Conservation (phyloP, 371 early-diverging fungal species). For the Syncephalastrum sp. region DNA sequence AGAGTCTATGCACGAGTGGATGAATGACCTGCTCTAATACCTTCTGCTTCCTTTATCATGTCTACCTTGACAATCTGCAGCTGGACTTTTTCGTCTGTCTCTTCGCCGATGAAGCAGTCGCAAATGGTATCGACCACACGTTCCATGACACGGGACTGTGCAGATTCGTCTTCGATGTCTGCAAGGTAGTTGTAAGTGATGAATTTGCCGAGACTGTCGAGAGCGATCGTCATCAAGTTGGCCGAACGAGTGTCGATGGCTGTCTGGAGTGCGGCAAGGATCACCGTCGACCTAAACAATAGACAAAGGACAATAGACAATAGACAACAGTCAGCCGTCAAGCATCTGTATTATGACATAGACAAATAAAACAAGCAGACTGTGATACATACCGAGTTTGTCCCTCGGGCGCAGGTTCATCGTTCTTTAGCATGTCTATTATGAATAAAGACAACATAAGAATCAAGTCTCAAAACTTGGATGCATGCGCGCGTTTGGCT, state of each 20-base stretch:
- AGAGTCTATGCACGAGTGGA: constrained; percentile 63
- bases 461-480: too few species aligned
- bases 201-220: constrained; percentile 76
- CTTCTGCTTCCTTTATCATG: not conserved
- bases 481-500: not conserved
- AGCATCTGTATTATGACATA: not conserved
- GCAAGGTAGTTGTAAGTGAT: constrained; percentile 71
- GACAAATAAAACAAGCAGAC: constrained; percentile 14
- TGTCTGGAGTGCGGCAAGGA: constrained; percentile 60
- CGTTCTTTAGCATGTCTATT: constrained; percentile 35
- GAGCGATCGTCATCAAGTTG: constrained; percentile 53
- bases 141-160: constrained; percentile 50
- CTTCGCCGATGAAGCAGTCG: constrained; percentile 65
- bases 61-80: constrained; percentile 71
- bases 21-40: constrained; percentile 22
- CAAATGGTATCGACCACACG: constrained; percentile 58
- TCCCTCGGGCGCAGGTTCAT: constrained; percentile 42
- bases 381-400: constrained; percentile 30
- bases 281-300: constrained; percentile 39
- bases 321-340: too few species aligned
- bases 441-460: not conserved
- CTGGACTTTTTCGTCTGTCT: constrained; percentile 75
- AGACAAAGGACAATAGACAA: not conserved
- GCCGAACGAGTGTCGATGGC: constrained; percentile 58
- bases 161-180: constrained; percentile 46